Base-by-base conservation (phyloP, 2,329 filamentous ascomycete genomes). In the Fusarium xyrophilum region DNA sequence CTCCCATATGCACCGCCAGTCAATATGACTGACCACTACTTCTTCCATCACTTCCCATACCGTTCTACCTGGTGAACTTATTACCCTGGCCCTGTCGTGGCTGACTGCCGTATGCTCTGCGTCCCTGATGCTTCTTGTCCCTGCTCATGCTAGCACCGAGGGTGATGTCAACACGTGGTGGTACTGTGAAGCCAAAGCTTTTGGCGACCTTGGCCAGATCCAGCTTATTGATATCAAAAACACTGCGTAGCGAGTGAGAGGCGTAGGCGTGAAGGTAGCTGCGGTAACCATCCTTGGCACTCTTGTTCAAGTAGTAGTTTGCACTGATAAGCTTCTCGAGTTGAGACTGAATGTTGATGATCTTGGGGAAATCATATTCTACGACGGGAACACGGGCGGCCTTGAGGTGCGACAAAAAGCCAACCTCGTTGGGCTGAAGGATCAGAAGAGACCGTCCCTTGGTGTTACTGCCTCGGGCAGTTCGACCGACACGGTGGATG, bases 301-400 rank as follows among this genome's bases (percentile, higher is more conserved):
- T 87, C 86, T 97, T 96, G 83, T 97, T 96, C 61, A 99, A 86
- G 79, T 97, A 97, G 83, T 98, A 98, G 81, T 99, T 98, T 79
- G 96, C 92, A 32, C 88, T 88, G 74, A 99, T 96, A 70, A 98
- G 86, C 81, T 95, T 96, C 85, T 98, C 95, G 13, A 98, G 87
- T 80, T 97, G 93, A 74, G 91, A 89, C 82, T 96, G 90, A 71
- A 97, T 89, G 75, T 96, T 96, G 75, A 95, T 84, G 69, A 99
- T 93, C 85, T 97, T 97, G 3, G 95, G 95, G 76, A 99, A 96
- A 76, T 98, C 95, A 75, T 97, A 98, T 80, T 99, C 96, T 30
- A 97, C 93, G 10, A 99, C 90, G 4, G 96, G 96, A 3, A 99
- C 94, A 65, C 93, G 89, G 17, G 94, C 93, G 55, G 93, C 91